A percentile compares a stretch with the other conserved stretches of the same genome.
phyloP scores from a whole-genome alignment of 805 yeast genomes.

The Candida qinlingensis region DNA sequence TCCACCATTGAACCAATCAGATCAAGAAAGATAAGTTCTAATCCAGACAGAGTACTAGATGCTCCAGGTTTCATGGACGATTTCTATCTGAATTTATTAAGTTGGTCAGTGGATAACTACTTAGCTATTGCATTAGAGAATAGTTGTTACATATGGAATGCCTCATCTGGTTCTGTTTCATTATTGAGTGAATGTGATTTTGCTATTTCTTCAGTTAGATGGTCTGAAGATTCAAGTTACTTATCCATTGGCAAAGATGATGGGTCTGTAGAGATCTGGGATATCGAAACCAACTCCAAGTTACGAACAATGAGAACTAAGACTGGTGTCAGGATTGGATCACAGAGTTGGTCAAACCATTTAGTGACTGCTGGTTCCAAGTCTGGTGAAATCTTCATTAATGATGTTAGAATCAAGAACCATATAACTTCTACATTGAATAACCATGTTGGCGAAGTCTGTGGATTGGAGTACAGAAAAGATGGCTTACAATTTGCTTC shows the following conservation, averaged over 20 bases:
- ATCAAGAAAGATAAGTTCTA: constrained; percentile 73
- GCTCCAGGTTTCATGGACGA: constrained; percentile 95
- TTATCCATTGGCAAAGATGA: constrained; percentile 78
- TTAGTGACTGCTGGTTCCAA: constrained; percentile 82
- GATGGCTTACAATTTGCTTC: constrained; percentile 86
- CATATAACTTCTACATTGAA: constrained; percentile 61
- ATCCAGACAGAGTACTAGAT: constrained; percentile 90
- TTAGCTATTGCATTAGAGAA: constrained; percentile 86
- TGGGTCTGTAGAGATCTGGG: constrained; percentile 91
- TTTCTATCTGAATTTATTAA: constrained; percentile 77
- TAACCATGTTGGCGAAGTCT: constrained; percentile 82
- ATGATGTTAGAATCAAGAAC: constrained; percentile 81
- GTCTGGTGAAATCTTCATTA: constrained; percentile 77
- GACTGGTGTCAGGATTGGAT: constrained; percentile 70
- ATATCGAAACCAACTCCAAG: constrained; percentile 68
- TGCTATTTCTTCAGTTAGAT: constrained; percentile 64
- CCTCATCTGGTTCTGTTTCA: constrained; percentile 72
- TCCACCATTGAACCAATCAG: constrained; percentile 54
- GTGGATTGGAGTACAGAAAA: constrained; percentile 80
- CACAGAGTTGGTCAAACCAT: constrained; percentile 82
- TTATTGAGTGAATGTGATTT: constrained; percentile 56
- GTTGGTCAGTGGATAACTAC: constrained; percentile 81
- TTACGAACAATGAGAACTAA: constrained; percentile 71
- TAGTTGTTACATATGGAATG: constrained; percentile 89
- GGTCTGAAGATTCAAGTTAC: constrained; percentile 91